phyloP scores from a whole-genome alignment of 2,329 filamentous ascomycete genomes.

The Graphium sp. region DNA sequence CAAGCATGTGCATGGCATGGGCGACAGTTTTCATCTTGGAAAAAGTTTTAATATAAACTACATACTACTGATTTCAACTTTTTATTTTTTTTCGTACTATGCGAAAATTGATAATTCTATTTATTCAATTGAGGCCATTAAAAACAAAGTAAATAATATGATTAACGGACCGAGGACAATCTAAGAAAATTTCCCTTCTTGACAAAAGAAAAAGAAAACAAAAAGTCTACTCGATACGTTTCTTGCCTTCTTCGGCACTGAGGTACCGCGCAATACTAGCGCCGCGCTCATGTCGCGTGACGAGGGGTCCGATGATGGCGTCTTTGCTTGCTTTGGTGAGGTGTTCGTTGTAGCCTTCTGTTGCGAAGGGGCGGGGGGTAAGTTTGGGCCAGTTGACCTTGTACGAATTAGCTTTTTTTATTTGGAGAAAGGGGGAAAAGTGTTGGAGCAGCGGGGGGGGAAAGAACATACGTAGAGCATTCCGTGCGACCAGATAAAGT shows the following conservation, averaged over 20 bases:
- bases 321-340: conserved; percentile 71
- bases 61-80: too few relatives aligned
- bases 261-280: conserved; percentile 68
- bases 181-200: too few relatives aligned
- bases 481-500: conserved; percentile 70
- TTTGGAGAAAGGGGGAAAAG: background rate
- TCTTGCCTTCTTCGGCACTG: conserved; percentile 93
- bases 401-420: conserved; percentile 1
- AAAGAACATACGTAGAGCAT: conserved; percentile 72
- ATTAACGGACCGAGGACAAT: too few relatives aligned
- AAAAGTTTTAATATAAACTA: too few relatives aligned
- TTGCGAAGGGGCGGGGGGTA: conserved; percentile 71
- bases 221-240: conserved; percentile 64
- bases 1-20: too few relatives aligned
- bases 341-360: conserved; percentile 79
- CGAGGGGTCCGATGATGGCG: conserved; percentile 57
- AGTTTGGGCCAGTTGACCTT: conserved; percentile 98
- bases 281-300: conserved; percentile 58
- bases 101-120: too few relatives aligned
- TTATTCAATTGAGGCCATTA: too few relatives aligned
- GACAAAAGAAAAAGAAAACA: background rate
- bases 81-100: too few relatives aligned
- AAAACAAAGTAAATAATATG: too few relatives aligned
- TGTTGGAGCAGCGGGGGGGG: background rate
- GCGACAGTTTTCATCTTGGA: too few relatives aligned